Percentiles rank a stretch among this genome's conserved stretches.
Evolutionary conservation across 352 stramenopile genomes (phyloP).

Genomic region (Globisporangium alternatum): DNA sequence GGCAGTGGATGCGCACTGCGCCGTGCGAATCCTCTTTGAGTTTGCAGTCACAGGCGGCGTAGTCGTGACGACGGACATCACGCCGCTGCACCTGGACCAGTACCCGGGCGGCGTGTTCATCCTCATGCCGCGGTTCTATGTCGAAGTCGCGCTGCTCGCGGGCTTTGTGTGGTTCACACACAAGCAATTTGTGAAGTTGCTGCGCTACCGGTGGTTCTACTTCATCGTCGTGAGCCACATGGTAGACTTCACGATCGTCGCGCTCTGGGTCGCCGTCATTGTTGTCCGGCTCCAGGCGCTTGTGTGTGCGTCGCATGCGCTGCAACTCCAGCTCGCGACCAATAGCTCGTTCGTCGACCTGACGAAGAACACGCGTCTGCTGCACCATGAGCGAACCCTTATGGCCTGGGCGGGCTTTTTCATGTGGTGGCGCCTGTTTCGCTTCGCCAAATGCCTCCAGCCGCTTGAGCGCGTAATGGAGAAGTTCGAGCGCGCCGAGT

Average conservation of each 20-base stretch:
- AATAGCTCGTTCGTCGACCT: slow-evolving; percentile 39
- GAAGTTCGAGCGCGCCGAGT: slow-evolving; percentile 42
- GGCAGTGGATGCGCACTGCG: slow-evolving; percentile 42
- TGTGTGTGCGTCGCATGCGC: slow-evolving; percentile 27
- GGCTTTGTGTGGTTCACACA: slow-evolving; percentile 43
- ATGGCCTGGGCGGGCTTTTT: slow-evolving; percentile 38
- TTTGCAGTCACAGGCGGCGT: slow-evolving; percentile 40
- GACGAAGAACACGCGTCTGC: slow-evolving; percentile 21
- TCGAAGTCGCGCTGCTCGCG: slow-evolving; percentile 41
- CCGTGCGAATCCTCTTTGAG: slow-evolving; percentile 54
- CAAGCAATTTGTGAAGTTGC: slow-evolving; percentile 48
- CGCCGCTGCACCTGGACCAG: slow-evolving; percentile 43
- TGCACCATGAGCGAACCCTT: slow-evolving; percentile 32
- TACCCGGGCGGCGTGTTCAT: slow-evolving; percentile 46
- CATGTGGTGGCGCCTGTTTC: slow-evolving; percentile 63
- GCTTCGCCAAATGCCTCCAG: slow-evolving; percentile 41
- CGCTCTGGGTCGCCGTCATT: slow-evolving; percentile 37
- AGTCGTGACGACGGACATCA: slow-evolving; percentile 28
- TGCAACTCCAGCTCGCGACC: slow-evolving; percentile 33
- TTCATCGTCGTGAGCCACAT: slow-evolving; percentile 52
- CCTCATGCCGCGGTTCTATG: slow-evolving; percentile 41
- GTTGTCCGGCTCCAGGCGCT: slow-evolving; percentile 33
- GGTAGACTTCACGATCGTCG: slow-evolving; percentile 48
- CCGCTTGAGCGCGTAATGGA: slow-evolving; percentile 38
- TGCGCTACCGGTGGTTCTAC: slow-evolving; percentile 61